Percentiles rank a stretch among this genome's conserved stretches.
Conservation (phyloP, 495 filamentous ascomycete species). For the Aspergillus steynii region DNA sequence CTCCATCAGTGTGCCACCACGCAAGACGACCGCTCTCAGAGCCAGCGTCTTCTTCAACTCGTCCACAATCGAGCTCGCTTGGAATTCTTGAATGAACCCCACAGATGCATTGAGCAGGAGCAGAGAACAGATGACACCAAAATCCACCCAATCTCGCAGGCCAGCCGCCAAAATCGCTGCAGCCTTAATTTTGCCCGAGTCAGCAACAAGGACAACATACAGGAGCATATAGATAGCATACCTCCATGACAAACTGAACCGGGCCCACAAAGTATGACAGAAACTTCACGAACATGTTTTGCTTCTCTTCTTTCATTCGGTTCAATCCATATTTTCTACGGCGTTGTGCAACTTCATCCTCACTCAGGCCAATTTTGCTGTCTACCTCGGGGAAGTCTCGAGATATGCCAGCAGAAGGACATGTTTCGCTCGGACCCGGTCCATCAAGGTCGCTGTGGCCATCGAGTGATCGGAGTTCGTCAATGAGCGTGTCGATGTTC, state of each 20-base stretch:
- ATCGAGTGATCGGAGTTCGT: constrained; percentile 78
- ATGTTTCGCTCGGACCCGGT: constrained; percentile 31
- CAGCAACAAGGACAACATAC: background rate
- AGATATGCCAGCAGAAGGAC: constrained; percentile 50
- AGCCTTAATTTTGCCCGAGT: constrained; percentile 42
- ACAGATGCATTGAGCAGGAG: constrained; percentile 79
- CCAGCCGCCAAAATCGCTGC: constrained; percentile 75
- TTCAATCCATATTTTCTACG: constrained; percentile 84
- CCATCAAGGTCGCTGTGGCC: constrained; percentile 62
- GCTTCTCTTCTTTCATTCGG: constrained; percentile 86
- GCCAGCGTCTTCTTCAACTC: constrained; percentile 88
- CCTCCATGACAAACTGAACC: constrained; percentile 95
- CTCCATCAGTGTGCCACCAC: constrained; percentile 70
- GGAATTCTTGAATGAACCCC: constrained; percentile 86
- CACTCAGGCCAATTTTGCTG: constrained; percentile 67
- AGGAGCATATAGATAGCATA: constrained; percentile 30
- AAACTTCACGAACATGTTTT: constrained; percentile 82
- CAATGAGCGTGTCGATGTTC: constrained; percentile 79
- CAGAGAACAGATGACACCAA: constrained; percentile 74
- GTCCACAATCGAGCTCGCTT: constrained; percentile 89
- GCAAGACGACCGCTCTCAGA: constrained; percentile 79
- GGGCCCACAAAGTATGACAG: constrained; percentile 83
- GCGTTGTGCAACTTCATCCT: constrained; percentile 63
- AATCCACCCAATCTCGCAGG: constrained; percentile 76
- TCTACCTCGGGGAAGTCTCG: constrained; percentile 73